Base-by-base conservation (phyloP, 164 flowering plant species). In the Magnolia changhungtana region DNA sequence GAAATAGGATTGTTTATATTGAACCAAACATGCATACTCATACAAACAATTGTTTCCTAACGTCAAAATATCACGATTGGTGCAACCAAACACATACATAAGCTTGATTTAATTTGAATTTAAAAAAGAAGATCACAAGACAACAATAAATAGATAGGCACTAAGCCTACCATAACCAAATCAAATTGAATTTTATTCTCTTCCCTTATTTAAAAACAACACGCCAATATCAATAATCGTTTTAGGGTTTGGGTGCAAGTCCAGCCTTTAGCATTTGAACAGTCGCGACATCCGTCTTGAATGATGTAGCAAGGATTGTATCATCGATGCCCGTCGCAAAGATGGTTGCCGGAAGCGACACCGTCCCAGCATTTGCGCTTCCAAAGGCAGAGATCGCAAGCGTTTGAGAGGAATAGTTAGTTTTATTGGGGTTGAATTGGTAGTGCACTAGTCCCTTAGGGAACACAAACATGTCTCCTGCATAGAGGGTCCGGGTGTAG, bases 401-500 rank as follows among this genome's bases (percentile, higher is more conserved):
- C 14, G 78, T 83, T 37, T 3, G 45, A 37, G 45, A 3, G 1
- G 66, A 13, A 16, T 61, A 67, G 4, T 72, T n/a, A 1, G 50
- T 52, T 37, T 77, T 52, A 51, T 77, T 75, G 2, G 45, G 7
- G 49, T 80, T 80, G 78, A 74, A 78, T 74, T 81, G 85, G 70
- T 59, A 80, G 50, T 83, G 85, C 18, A 78, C 79, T 0, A 76
- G 79, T 20, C 81, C 84, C 68, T 79, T 77, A 0, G 84, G 84
- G 18, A 82, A 83, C 50, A 83, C 77, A 63, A 80, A 83, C 72
- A 83, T 31, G 74, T 83, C 83, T 6, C 85, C 85, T 1, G 37
- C 1, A 65, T 81, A 65, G 4, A 81, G 78, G 2, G 69, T 75
- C 74, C 77, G 85, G 7, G 78, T 77, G 76, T 73, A 81, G 61